A percentile compares a stretch with the other conserved stretches of the same genome.
phyloP scores from a whole-genome alignment of 495 filamentous ascomycete species.

The Talaromyces borbonicus region DNA sequence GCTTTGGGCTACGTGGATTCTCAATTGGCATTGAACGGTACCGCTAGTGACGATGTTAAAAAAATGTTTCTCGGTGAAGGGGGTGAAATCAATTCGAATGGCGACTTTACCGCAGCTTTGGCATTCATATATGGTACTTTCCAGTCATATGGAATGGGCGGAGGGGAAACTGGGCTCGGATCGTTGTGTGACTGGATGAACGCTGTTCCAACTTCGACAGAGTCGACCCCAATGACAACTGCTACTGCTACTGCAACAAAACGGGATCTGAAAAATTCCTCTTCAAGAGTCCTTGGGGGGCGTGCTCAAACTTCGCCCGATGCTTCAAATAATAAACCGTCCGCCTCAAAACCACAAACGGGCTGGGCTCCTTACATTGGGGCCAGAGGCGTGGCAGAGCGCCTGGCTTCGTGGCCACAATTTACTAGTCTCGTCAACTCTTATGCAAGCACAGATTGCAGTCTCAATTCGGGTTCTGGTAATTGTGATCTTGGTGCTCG shows the following conservation, averaged over 20 bases:
- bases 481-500: conserved; percentile 33
- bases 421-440: conserved; percentile 33
- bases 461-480: conserved; percentile 17
- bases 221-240: conserved; percentile 8
- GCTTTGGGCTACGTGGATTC: conserved; percentile 43
- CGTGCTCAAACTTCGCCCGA: conserved; percentile 8
- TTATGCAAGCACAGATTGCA: conserved; percentile 13
- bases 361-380: conserved; percentile 34
- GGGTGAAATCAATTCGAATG: conserved; percentile 39
- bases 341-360: not conserved
- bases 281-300: not conserved
- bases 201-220: conserved; percentile 15
- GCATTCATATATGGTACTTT: conserved; percentile 30
- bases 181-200: conserved; percentile 40
- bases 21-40: conserved; percentile 23
- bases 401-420: conserved; percentile 37
- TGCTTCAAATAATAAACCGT: not conserved
- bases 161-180: conserved; percentile 26
- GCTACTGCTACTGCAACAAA: not conserved
- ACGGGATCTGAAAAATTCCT: not conserved
- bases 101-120: conserved; percentile 37
- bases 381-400: conserved; percentile 30
- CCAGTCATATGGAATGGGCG: conserved; percentile 39
- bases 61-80: conserved; percentile 39
- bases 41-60: conserved; percentile 34